Percentiles rank a stretch among this genome's conserved stretches.
These are phyloP conservation scores for Fraxinus platypoda DNA, from an alignment of 305 asterid genomes.

Conservation along the genomic window DNA sequence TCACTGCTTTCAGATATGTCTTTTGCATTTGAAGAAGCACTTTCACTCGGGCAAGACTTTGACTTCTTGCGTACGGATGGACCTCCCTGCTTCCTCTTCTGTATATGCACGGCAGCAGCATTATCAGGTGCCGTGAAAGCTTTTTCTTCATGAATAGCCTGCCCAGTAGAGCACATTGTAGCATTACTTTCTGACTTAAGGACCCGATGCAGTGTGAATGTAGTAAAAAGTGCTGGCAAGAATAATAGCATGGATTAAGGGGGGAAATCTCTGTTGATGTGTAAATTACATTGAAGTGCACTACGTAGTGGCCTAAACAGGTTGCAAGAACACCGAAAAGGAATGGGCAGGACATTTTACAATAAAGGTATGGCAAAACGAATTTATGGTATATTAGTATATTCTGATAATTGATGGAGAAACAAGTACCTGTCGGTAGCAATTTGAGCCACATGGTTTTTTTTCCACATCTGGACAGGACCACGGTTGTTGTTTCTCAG, in stretches of 20 bases:
- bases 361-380: neutral
- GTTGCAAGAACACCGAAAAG: neutral
- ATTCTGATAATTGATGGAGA: constrained; percentile 10
- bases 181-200: constrained; percentile 44
- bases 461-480: constrained; percentile 51
- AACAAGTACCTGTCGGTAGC: constrained; percentile 62
- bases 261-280: neutral
- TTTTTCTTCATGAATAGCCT: constrained; percentile 45
- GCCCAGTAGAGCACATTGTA: constrained; percentile 35
- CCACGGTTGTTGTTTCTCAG: constrained; percentile 62
- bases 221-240: constrained; percentile 21
- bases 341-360: constrained; percentile 9
- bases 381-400: neutral
- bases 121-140: constrained; percentile 35
- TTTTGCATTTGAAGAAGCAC: constrained; percentile 56
- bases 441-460: constrained; percentile 74
- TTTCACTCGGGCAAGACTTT: constrained; percentile 64
- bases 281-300: constrained; percentile 2
- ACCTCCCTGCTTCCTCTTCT: constrained; percentile 55
- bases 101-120: constrained; percentile 39
- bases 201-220: constrained; percentile 41
- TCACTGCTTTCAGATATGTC: constrained; percentile 44
- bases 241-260: constrained; percentile 8
- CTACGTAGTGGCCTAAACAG: constrained; percentile 10
- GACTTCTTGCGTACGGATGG: constrained; percentile 46